A percentile compares a stretch with the other conserved stretches of the same genome.
Conservation (phyloP, 2,329 filamentous ascomycete genomes). For the Capronia coronata region DNA sequence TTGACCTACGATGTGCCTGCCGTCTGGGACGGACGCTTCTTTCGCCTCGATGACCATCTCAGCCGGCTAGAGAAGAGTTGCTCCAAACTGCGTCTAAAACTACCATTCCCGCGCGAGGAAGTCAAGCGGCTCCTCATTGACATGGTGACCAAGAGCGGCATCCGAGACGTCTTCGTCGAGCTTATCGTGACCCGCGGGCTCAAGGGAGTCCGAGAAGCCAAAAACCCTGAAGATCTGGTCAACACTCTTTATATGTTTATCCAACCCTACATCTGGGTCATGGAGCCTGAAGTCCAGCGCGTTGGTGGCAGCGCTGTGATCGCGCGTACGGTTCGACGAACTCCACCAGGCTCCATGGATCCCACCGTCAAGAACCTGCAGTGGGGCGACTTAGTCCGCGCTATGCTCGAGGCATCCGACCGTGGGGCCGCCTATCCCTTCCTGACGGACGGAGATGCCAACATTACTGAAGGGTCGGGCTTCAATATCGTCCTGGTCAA, state of each 20-base stretch:
- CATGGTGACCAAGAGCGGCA: slow-evolving; percentile 44
- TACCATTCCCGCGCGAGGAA: slow-evolving; percentile 40
- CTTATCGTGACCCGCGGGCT: slow-evolving; percentile 48
- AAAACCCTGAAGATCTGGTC: slow-evolving; percentile 34
- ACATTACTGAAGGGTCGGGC: slow-evolving; percentile 47
- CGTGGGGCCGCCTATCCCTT: slow-evolving; percentile 46
- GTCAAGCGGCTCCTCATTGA: slow-evolving; percentile 38
- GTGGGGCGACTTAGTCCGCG: slow-evolving; percentile 46
- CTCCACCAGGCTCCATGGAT: slow-evolving; percentile 44
- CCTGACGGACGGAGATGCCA: slow-evolving; percentile 45
- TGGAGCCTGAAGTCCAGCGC: slow-evolving; percentile 42
- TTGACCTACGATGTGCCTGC: slow-evolving; percentile 49
- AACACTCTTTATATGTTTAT: slow-evolving; percentile 45
- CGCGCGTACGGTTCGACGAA: slow-evolving; percentile 42
- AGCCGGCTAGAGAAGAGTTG: slow-evolving; percentile 42
- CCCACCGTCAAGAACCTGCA: slow-evolving; percentile 49
- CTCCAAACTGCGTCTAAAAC: slow-evolving; percentile 41
- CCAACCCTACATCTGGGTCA: slow-evolving; percentile 47
- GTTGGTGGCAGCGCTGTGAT: slow-evolving; percentile 41
- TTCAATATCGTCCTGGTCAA: slow-evolving; percentile 47
- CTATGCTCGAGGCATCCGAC: slow-evolving; percentile 44
- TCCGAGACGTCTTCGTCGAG: slow-evolving; percentile 47
- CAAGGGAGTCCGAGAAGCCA: slow-evolving; percentile 36
- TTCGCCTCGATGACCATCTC: slow-evolving; percentile 48
- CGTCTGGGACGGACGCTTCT: slow-evolving; percentile 49